Percentiles rank a stretch among this genome's conserved stretches.
Conservation (phyloP, 805 yeast genomes). For the Starmerella bombi region DNA sequence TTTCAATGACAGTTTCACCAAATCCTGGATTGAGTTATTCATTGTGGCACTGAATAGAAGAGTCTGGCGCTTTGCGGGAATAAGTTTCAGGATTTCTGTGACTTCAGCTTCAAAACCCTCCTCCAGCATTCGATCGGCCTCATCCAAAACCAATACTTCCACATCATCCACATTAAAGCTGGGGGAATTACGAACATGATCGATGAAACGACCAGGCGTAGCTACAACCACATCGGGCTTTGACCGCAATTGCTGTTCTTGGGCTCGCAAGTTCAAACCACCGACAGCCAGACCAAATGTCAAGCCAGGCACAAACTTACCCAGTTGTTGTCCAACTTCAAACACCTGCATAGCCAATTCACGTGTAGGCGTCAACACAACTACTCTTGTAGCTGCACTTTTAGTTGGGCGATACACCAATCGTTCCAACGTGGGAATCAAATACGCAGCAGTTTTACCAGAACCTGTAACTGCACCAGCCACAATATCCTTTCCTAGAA, state of each 20-base stretch:
- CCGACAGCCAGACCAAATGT: conserved; percentile 96
- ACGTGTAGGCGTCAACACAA: conserved; percentile 90
- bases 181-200: conserved; percentile 90
- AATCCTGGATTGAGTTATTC: conserved; percentile 82
- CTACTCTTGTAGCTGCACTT: conserved; percentile 76
- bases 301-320: conserved; percentile 58
- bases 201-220: conserved; percentile 97
- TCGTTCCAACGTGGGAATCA: conserved; percentile 92
- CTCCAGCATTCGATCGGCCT: conserved; percentile 98
- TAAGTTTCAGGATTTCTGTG: conserved; percentile 71
- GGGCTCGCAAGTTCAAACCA: conserved; percentile 89
- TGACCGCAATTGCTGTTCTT: conserved; percentile 81
- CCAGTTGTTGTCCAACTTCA: conserved; percentile 81
- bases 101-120: conserved; percentile 96
- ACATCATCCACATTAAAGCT: conserved; percentile 81
- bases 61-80: conserved; percentile 89
- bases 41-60: conserved; percentile 93
- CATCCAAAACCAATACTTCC: conserved; percentile 87
- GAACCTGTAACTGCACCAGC: conserved; percentile 99
- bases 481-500: conserved; percentile 88
- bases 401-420: conserved; percentile 77
- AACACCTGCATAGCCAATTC: conserved; percentile 93
- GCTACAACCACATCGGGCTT: conserved; percentile 96
- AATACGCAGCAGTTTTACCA: conserved; percentile 97
- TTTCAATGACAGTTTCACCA: conserved; percentile 75